Base-by-base conservation (phyloP, 495 filamentous ascomycete genomes). In the Astrothelium subdiscretum region DNA sequence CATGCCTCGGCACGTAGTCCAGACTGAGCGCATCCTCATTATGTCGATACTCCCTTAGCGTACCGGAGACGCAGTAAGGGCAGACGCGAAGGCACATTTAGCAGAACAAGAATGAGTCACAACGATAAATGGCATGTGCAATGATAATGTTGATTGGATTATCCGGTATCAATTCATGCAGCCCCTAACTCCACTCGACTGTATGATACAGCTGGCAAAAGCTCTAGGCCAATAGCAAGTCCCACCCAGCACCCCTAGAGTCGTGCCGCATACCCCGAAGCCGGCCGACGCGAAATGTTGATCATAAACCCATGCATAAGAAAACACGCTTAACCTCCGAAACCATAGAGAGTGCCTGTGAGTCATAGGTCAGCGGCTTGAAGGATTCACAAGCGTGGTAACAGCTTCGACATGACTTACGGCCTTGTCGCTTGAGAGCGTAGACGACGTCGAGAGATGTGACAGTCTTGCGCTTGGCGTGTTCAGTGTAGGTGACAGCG, bases 391-490 rank as follows among this genome's bases (percentile, higher is more conserved):
- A 20, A 48, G 42, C 42, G 3, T n/a, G 3, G 20, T 48, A n/a
- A 48, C 13, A 18, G 3, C 13, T 48, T 48, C 11, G 42, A n/a
- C 20, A 48, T 54, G 66, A 70, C 67, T 67, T 95, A 76, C 92
- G 90, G 76, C 92, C 92, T 84, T 97, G 92, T 78, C 92, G 83
- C 87, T 97, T 97, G 71, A 97, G 86, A 57, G 92, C 92, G 73
- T 97, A 97, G 77, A 97, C 92, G 26, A 97, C 92, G 74, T 97
- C 92, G 66, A 97, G 85, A 27, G 89, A 95, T 31, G 92, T 96
- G 76, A 96, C 91, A 44, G 91, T 96, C 89, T 96, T 96, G 78
- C 91, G 89, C 87, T 96, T 96, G 73, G 91, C 92, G 81, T 96
- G 91, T 80, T 96, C 91, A 58, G 91, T 96, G 83, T 98, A 98